Percentiles rank a stretch among this genome's conserved stretches.
Conservation (phyloP, 768 basidiomycete genomes). For the Calocera viscosa region DNA sequence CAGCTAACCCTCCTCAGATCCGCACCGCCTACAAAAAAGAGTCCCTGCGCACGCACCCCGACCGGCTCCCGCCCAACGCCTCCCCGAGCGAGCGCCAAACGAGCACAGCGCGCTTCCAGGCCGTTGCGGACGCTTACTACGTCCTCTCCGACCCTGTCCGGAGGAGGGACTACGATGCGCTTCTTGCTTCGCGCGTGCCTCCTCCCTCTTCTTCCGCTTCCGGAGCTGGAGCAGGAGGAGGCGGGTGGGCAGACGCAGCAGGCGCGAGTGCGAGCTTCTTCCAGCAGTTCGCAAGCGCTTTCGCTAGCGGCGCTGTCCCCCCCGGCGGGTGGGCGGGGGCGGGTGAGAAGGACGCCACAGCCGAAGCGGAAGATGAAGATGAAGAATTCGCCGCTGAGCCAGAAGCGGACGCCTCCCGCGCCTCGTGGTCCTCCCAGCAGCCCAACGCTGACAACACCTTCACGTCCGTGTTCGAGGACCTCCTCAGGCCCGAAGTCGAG, state of each 20-base stretch:
- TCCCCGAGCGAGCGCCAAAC: conserved; percentile 53
- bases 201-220: conserved; percentile 64
- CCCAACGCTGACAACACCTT: neutral
- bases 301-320: conserved; percentile 1
- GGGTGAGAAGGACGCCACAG: conserved; percentile 31
- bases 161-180: conserved; percentile 29
- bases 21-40: conserved; percentile 68
- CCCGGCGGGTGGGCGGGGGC: conserved; percentile 16
- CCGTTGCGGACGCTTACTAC: conserved; percentile 89
- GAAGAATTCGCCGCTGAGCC: conserved; percentile 81
- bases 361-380: conserved; percentile 45
- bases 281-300: neutral
- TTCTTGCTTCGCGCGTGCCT: conserved; percentile 49
- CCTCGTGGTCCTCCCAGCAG: neutral
- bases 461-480: conserved; percentile 29
- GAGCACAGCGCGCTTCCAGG: conserved; percentile 80
- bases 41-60: conserved; percentile 82
- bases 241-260: conserved; percentile 19
- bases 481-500: conserved; percentile 72
- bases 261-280: conserved; percentile 20
- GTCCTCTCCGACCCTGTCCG: conserved; percentile 65
- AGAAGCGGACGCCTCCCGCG: conserved; percentile 62
- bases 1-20: conserved; percentile 24
- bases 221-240: conserved; percentile 27
- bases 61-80: conserved; percentile 54